A percentile compares a stretch with the other conserved stretches of the same genome.
Conservation (phyloP, 73 alveolate species). For the Durusdinium trenchii region DNA sequence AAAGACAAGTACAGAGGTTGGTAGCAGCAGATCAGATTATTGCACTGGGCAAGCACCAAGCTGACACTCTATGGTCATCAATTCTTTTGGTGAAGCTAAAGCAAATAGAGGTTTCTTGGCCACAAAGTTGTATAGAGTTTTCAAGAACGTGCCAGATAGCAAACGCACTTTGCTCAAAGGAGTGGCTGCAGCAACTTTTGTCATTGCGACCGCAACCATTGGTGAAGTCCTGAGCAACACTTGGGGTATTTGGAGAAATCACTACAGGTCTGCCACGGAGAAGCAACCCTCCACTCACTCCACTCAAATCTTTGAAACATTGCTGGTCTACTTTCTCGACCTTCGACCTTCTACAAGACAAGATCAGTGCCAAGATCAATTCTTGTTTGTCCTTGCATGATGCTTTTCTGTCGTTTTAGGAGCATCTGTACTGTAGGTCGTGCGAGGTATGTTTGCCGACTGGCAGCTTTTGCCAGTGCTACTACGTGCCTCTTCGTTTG, state of each 20-base stretch:
- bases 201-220: conserved; percentile 7
- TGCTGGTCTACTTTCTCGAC: too few relatives aligned
- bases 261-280: too few relatives aligned
- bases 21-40: not conserved
- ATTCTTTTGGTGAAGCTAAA: too few relatives aligned
- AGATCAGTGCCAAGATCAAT: too few relatives aligned
- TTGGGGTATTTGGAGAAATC: too few relatives aligned
- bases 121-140: not conserved
- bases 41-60: too few relatives aligned
- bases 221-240: not conserved
- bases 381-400: too few relatives aligned
- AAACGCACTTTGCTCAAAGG: not conserved
- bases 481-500: conserved; percentile 29
- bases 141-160: not conserved
- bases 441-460: conserved; percentile 33
- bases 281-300: too few relatives aligned
- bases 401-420: too few relatives aligned
- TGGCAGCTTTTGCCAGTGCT: conserved; percentile 49
- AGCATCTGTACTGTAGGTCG: not conserved
- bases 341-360: too few relatives aligned
- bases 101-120: not conserved
- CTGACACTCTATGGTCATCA: too few relatives aligned
- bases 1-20: conserved; percentile 20
- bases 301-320: too few relatives aligned
- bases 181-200: conserved; percentile 47